phyloP scores from a whole-genome alignment of 1,284 basidiomycete genomes.

The Sphagnurus paluster region DNA sequence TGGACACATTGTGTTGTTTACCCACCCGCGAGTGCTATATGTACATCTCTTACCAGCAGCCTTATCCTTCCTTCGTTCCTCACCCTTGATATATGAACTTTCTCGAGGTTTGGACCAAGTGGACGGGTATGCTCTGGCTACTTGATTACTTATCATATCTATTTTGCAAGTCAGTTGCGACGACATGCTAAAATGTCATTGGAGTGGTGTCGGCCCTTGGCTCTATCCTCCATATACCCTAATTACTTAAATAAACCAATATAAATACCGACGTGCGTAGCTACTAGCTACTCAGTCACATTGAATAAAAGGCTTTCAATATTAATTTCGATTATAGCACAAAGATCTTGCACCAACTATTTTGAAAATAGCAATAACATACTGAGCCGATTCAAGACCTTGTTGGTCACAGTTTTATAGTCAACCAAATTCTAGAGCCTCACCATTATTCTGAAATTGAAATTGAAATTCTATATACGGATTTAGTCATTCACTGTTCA shows the following conservation, averaged over 20 bases:
- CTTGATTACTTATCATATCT: constrained; percentile 13
- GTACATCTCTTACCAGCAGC: constrained; percentile 3
- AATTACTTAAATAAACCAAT: neutral
- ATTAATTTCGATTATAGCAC: too few species aligned
- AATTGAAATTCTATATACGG: too few species aligned
- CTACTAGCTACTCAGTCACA: too few species aligned
- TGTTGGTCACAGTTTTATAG: too few species aligned
- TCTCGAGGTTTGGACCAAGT: constrained; percentile 7
- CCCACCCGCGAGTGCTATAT: constrained; percentile 1
- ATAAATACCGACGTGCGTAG: too few species aligned
- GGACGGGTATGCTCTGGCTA: constrained; percentile 6
- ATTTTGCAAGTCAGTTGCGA: constrained; percentile 2
- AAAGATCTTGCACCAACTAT: too few species aligned
- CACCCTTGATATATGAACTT: constrained; percentile 9
- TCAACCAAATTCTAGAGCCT: too few species aligned
- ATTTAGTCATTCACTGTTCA: too few species aligned
- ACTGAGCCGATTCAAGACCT: too few species aligned
- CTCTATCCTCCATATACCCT: neutral
- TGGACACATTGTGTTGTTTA: neutral
- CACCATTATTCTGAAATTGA: too few species aligned
- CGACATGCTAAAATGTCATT: constrained; percentile 5
- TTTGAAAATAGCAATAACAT: too few species aligned
- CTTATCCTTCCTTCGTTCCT: neutral
- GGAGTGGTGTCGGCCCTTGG: neutral
- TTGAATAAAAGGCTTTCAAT: too few species aligned